Percentiles rank a stretch among this genome's conserved stretches.
These are phyloP conservation scores for Sanguinoderma infundibulare DNA, from an alignment of 1,284 basidiomycete species.

Conservation along the genomic window DNA sequence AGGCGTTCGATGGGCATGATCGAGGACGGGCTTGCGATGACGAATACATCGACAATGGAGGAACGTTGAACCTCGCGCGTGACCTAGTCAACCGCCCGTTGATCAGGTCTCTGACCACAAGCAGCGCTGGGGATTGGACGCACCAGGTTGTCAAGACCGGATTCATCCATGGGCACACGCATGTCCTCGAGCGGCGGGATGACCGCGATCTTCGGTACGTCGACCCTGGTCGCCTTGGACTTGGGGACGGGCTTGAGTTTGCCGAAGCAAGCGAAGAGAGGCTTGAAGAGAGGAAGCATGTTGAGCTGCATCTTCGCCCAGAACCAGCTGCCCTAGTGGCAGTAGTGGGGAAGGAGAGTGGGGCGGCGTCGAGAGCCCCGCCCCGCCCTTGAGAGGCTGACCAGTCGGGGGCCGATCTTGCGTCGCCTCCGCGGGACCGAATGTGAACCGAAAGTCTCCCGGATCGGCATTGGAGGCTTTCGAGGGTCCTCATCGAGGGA, in stretches of 20 bases:
- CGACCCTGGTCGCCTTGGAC: neutral
- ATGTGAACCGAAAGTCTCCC: neutral
- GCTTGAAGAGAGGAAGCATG: neutral
- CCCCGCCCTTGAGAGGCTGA: neutral
- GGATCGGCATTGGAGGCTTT: neutral
- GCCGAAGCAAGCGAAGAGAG: neutral
- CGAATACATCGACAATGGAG: neutral
- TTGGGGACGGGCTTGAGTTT: too few relatives aligned
- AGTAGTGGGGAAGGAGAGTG: neutral
- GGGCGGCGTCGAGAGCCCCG: neutral
- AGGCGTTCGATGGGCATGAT: neutral
- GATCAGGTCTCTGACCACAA: neutral
- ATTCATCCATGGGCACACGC: neutral
- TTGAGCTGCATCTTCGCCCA: neutral
- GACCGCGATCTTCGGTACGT: neutral
- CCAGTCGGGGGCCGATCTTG: too few relatives aligned
- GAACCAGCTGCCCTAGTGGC: neutral
- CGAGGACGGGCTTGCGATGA: neutral
- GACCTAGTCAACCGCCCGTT: neutral
- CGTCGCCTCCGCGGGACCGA: slow-evolving; percentile 1
- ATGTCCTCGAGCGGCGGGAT: neutral
- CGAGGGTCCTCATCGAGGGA: neutral
- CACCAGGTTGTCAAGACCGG: neutral
- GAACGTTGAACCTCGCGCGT: neutral
- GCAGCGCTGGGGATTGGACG: neutral